Percentiles rank a stretch among this genome's conserved stretches.
These are phyloP conservation scores for Goniomonas avonlea DNA, from an alignment of 78 protist species.

Conservation along the genomic window DNA sequence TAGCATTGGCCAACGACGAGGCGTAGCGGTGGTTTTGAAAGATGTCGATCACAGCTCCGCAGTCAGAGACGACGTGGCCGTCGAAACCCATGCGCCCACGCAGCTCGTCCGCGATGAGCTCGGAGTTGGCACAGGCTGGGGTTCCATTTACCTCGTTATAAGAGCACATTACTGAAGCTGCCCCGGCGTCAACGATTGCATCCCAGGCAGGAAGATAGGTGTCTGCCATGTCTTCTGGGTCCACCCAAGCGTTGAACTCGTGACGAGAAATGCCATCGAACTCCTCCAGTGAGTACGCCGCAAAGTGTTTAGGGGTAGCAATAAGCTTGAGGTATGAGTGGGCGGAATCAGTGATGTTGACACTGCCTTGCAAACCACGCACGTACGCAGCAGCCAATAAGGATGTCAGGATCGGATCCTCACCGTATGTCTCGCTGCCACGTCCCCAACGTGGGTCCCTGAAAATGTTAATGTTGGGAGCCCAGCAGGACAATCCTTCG, in stretches of 20 bases:
- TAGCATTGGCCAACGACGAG: not conserved
- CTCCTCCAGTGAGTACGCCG: not conserved
- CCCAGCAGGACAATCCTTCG: not conserved
- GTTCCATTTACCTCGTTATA: constrained; percentile 50
- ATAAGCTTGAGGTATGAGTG: no score
- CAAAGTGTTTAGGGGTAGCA: constrained; percentile 26
- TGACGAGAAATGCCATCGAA: not conserved
- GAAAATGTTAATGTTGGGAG: constrained; percentile 47
- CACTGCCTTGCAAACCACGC: not conserved
- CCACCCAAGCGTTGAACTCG: not conserved
- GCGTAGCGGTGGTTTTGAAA: constrained; percentile 8
- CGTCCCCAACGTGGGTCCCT: constrained; percentile 60
- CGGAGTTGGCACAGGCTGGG: constrained; percentile 34
- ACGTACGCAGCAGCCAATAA: not conserved
- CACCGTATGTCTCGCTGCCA: constrained; percentile 47
- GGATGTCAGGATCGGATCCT: constrained; percentile 36
- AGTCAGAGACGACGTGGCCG: constrained; percentile 46
- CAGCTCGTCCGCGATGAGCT: not conserved
- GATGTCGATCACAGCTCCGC: constrained; percentile 23
- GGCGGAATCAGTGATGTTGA: no score
- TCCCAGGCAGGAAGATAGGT: constrained; percentile 38
- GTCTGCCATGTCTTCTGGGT: constrained; percentile 10
- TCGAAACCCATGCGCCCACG: constrained; percentile 33
- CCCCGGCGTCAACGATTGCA: not conserved
- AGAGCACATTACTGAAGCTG: constrained; percentile 44